These are phyloP conservation scores for Scedosporium minutisporum DNA, from an alignment of 2,329 filamentous ascomycete species.

Conservation along the genomic window DNA sequence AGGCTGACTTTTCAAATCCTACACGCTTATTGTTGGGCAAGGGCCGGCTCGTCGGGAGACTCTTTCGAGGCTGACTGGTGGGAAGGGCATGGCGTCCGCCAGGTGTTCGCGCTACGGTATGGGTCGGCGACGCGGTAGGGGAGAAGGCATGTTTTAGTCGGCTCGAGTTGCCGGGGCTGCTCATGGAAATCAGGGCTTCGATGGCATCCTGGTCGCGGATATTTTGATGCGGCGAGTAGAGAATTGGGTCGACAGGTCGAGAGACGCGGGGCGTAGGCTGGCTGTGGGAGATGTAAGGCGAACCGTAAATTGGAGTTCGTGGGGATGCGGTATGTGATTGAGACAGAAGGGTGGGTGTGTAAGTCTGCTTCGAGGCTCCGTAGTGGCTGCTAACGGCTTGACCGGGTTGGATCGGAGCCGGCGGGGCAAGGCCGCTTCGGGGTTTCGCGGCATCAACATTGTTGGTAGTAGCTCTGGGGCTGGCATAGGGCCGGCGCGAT, in stretches of 20 bases:
- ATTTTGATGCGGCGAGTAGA: slow-evolving; percentile 61
- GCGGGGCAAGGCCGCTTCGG: slow-evolving; percentile 34
- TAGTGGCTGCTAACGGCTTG: slow-evolving; percentile 35
- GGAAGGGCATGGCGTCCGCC: slow-evolving; percentile 30
- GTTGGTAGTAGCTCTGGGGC: not conserved
- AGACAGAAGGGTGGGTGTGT: slow-evolving; percentile 40
- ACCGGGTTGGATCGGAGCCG: slow-evolving; percentile 38
- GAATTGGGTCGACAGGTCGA: slow-evolving; percentile 39
- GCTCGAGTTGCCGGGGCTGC: slow-evolving; percentile 63
- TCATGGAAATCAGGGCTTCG: slow-evolving; percentile 73
- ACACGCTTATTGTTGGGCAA: slow-evolving; percentile 31
- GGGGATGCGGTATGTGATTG: slow-evolving; percentile 38
- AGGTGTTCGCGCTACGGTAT: slow-evolving; percentile 12
- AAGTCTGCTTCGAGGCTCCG: slow-evolving; percentile 32
- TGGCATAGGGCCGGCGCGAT: not conserved
- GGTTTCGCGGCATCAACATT: slow-evolving; percentile 9
- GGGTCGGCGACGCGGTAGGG: slow-evolving; percentile 24
- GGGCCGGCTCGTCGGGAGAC: slow-evolving; percentile 38
- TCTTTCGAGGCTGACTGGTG: slow-evolving; percentile 39
- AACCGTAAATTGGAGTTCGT: slow-evolving; percentile 13
- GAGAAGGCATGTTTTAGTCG: slow-evolving; percentile 49
- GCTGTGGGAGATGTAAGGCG: slow-evolving; percentile 23
- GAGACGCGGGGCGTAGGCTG: slow-evolving; percentile 27
- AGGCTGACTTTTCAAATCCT: slow-evolving; percentile 37
- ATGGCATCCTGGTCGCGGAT: slow-evolving; percentile 71